A percentile compares a stretch with the other conserved stretches of the same genome.
Conservation (phyloP, 2,329 filamentous ascomycete genomes). For the Uncinocarpus reesii region DNA sequence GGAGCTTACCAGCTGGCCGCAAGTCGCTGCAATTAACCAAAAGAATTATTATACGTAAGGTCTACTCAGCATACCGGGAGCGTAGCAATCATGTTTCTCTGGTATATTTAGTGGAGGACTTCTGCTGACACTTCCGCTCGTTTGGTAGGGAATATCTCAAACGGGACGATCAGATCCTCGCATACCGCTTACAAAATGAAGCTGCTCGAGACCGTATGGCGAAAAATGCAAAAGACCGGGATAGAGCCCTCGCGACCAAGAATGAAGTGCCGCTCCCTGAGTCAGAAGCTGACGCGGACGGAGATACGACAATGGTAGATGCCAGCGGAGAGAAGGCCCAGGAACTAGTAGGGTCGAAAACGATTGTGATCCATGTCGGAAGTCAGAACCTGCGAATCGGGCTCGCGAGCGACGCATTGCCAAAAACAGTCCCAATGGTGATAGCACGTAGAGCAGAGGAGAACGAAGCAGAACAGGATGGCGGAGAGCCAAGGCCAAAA, state of each 20-base stretch:
- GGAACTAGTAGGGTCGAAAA: slow-evolving; percentile 67
- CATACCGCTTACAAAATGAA: slow-evolving; percentile 77
- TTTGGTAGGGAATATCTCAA: slow-evolving; percentile 80
- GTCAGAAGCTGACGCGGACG: slow-evolving; percentile 30
- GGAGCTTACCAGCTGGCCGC: slow-evolving; percentile 88
- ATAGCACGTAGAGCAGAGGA: slow-evolving; percentile 68
- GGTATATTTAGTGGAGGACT: background rate
- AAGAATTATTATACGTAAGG: slow-evolving; percentile 98
- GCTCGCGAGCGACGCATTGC: slow-evolving; percentile 87
- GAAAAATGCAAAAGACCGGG: slow-evolving; percentile 75
- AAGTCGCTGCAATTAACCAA: slow-evolving; percentile 89
- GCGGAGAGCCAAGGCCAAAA: slow-evolving; percentile 66
- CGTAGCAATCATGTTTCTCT: background rate
- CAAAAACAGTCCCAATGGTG: slow-evolving; percentile 88
- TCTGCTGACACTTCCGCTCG: background rate
- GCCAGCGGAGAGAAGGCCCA: slow-evolving; percentile 45
- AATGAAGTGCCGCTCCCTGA: slow-evolving; percentile 53
- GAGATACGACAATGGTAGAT: slow-evolving; percentile 49
- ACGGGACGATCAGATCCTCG: slow-evolving; percentile 90
- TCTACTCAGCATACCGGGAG: background rate
- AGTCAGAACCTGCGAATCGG: slow-evolving; percentile 93
- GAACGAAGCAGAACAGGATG: slow-evolving; percentile 74
- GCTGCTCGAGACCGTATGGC: slow-evolving; percentile 74
- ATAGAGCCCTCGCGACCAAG: slow-evolving; percentile 67
- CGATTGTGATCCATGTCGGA: slow-evolving; percentile 89